Conservation (phyloP, 2,329 filamentous ascomycete species). For the Cadophora sp. region DNA sequence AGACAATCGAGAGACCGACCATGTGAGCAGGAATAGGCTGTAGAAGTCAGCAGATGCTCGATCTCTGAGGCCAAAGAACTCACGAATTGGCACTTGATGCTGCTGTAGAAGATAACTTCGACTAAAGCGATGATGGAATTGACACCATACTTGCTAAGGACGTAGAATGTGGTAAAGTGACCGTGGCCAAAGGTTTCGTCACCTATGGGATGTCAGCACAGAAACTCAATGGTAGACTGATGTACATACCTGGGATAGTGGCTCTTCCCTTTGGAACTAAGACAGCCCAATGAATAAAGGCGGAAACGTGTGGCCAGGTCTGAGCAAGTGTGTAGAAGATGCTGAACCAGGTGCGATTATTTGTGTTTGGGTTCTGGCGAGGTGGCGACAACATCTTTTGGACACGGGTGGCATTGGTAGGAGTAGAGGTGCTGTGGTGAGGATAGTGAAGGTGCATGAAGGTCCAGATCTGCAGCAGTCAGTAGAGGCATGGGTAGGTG, state of each 20-base stretch:
- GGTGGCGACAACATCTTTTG: conserved; percentile 40
- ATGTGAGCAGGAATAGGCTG: conserved; percentile 39
- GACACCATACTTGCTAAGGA: conserved; percentile 40
- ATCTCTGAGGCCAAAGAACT: conserved; percentile 15
- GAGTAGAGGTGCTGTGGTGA: conserved; percentile 33
- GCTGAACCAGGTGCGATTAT: conserved; percentile 42
- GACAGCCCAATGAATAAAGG: conserved; percentile 42
- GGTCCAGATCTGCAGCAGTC: conserved; percentile 40
- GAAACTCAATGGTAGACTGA: background rate
- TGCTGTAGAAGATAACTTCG: conserved; percentile 44
- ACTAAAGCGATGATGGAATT: conserved; percentile 42
- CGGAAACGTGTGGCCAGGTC: conserved; percentile 41
- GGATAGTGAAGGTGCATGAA: conserved; percentile 45
- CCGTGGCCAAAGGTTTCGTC: conserved; percentile 36
- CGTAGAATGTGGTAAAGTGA: conserved; percentile 35
- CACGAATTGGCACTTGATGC: conserved; percentile 43
- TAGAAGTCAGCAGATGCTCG: conserved; percentile 22
- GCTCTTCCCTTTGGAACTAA: conserved; percentile 38
- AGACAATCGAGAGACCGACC: conserved; percentile 35
- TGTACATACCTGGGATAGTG: conserved; percentile 31
- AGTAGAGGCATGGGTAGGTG: background rate
- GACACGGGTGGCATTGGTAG: conserved; percentile 22
- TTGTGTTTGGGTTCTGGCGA: conserved; percentile 32
- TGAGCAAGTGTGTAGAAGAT: conserved; percentile 43
- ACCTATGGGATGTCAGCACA: conserved; percentile 29